Conservation (phyloP, 2,329 filamentous ascomycete species). For the Chaetomiaceae sp. region DNA sequence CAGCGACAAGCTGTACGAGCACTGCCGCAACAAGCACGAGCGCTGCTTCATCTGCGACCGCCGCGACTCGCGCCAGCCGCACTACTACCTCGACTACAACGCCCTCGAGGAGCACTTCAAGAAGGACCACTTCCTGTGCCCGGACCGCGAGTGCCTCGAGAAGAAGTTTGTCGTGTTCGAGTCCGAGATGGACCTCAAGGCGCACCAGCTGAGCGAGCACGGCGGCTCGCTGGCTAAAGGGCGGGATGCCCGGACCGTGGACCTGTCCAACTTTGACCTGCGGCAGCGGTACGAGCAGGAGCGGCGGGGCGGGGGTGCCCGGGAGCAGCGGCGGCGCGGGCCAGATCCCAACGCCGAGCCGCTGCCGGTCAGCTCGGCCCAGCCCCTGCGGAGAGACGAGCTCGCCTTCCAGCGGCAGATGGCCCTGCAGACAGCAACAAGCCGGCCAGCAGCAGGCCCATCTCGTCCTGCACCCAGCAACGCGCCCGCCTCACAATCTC, state of each 20-base stretch:
- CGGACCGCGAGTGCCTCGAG: constrained; percentile 82
- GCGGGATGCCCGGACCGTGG: constrained; percentile 77
- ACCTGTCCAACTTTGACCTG: constrained; percentile 82
- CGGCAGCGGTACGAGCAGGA: constrained; percentile 66
- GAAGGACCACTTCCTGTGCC: constrained; percentile 80
- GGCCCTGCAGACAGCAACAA: constrained; percentile 67
- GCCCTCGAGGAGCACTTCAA: constrained; percentile 82
- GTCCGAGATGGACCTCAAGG: constrained; percentile 90
- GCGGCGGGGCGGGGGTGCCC: constrained; percentile 42
- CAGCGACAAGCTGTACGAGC: constrained; percentile 88
- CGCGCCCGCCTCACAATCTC: constrained; percentile 15
- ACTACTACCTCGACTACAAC: constrained; percentile 89
- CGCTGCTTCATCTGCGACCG: constrained; percentile 92
- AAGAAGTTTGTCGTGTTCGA: constrained; percentile 98
- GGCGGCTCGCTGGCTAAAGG: constrained; percentile 77
- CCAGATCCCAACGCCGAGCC: constrained; percentile 84
- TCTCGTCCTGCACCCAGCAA: constrained; percentile 6
- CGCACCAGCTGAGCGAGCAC: constrained; percentile 82
- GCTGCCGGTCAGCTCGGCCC: constrained; percentile 69
- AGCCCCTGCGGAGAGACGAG: constrained; percentile 79
- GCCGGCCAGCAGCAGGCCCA: constrained; percentile 33
- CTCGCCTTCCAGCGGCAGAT: constrained; percentile 87
- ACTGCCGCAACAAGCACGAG: constrained; percentile 92
- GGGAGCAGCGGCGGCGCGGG: constrained; percentile 55
- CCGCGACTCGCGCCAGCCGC: constrained; percentile 62